Evolutionary conservation across 192 early-diverging fungal species (phyloP).

Genomic region (Coemansia sp.): DNA sequence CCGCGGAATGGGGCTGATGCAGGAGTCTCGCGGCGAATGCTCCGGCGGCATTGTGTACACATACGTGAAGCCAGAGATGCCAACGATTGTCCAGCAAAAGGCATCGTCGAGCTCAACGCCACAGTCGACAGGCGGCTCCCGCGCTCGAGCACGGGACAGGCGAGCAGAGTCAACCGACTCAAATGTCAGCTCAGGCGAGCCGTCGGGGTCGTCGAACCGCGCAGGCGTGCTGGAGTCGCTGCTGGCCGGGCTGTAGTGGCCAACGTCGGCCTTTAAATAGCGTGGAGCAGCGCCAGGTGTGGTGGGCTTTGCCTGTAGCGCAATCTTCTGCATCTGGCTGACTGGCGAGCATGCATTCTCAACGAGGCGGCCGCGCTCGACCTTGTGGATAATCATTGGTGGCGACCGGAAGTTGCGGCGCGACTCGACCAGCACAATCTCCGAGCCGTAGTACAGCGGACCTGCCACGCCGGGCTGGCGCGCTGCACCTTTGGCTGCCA

Average conservation of each 20-base stretch:
- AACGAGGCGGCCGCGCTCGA: slow-evolving; percentile 71
- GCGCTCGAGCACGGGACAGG: slow-evolving; percentile 17
- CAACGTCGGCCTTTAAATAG: slow-evolving; percentile 41
- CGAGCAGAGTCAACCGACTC: slow-evolving; percentile 29
- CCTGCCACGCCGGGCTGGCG: neutral
- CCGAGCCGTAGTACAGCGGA: slow-evolving; percentile 66
- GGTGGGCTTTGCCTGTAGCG: slow-evolving; percentile 53
- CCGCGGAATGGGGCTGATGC: slow-evolving; percentile 31
- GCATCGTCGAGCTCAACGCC: slow-evolving; percentile 67
- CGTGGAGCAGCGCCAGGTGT: slow-evolving; percentile 24
- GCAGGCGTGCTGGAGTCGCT: slow-evolving; percentile 8
- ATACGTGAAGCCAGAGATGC: slow-evolving; percentile 62
- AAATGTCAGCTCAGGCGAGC: slow-evolving; percentile 52
- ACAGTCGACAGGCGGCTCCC: slow-evolving; percentile 8
- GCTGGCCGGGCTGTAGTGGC: slow-evolving; percentile 29
- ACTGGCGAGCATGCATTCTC: slow-evolving; percentile 65
- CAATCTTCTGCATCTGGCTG: slow-evolving; percentile 86
- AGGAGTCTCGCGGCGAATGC: slow-evolving; percentile 3
- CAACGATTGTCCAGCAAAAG: slow-evolving; percentile 85
- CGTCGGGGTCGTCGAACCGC: slow-evolving; percentile 45
- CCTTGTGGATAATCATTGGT: slow-evolving; percentile 73
- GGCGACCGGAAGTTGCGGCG: slow-evolving; percentile 64
- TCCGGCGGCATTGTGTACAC: slow-evolving; percentile 31
- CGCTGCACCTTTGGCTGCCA: slow-evolving; percentile 3
- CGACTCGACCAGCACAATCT: slow-evolving; percentile 68